These are phyloP conservation scores for Candida maris DNA, from an alignment of 805 yeast genomes.

Conservation along the genomic window DNA sequence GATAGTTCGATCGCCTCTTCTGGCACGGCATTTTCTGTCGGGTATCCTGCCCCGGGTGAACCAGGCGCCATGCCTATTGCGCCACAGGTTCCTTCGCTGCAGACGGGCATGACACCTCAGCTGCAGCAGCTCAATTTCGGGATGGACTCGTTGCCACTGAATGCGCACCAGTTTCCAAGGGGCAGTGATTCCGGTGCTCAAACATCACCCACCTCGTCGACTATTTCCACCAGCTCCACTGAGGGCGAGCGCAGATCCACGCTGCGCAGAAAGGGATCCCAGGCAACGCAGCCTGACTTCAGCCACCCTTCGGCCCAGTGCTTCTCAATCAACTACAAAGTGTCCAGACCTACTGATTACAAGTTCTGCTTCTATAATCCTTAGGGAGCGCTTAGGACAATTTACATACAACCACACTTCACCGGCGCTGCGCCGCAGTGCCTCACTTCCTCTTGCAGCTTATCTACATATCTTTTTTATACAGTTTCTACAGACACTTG, in stretches of 20 bases:
- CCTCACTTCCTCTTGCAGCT: too few relatives aligned
- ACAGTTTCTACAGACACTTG: too few relatives aligned
- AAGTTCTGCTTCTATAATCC: conserved; percentile 17
- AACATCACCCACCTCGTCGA: conserved; percentile 17
- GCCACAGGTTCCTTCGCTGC: too few relatives aligned
- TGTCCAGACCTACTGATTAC: conserved; percentile 8
- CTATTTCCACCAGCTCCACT: conserved; percentile 18
- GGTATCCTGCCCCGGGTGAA: background rate
- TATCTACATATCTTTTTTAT: too few relatives aligned
- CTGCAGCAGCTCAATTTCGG: conserved; percentile 19
- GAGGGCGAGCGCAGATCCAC: conserved; percentile 6
- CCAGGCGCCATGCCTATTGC: too few relatives aligned
- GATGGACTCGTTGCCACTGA: conserved; percentile 13
- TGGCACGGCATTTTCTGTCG: background rate
- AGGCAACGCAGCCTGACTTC: background rate
- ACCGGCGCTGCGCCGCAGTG: too few relatives aligned
- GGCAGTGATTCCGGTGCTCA: conserved; percentile 3
- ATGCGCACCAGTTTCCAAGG: conserved; percentile 1
- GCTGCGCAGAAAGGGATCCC: background rate
- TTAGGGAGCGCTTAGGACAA: too few relatives aligned
- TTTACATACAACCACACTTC: too few relatives aligned
- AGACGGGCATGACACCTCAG: conserved; percentile 17
- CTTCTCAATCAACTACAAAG: background rate
- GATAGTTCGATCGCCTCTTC: background rate
- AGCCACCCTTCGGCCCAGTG: background rate